phyloP scores from a whole-genome alignment of 352 stramenopile species.

The Phytophthora quininea region DNA sequence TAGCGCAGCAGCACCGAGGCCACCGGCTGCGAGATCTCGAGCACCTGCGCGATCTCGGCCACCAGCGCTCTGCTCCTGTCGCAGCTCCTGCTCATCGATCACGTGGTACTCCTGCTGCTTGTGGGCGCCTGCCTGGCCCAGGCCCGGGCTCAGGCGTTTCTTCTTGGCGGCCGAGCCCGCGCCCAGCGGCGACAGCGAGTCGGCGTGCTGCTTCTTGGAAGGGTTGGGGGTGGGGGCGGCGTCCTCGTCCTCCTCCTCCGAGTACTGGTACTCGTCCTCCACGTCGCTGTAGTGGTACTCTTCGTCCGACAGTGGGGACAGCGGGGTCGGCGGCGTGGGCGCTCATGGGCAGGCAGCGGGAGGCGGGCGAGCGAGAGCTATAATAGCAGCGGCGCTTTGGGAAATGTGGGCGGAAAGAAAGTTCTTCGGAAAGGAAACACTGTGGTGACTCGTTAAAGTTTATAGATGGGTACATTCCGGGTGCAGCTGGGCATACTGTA shows the following conservation, averaged over 20 bases:
- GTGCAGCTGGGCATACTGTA: neutral
- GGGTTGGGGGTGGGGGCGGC: slow-evolving; percentile 26
- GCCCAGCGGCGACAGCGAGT: slow-evolving; percentile 49
- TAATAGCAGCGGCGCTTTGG: too few relatives aligned
- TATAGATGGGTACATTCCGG: neutral
- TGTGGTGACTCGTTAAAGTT: neutral
- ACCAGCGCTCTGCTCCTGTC: slow-evolving; percentile 71
- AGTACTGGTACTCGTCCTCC: slow-evolving; percentile 76
- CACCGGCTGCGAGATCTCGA: slow-evolving; percentile 69
- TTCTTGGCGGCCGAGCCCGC: slow-evolving; percentile 66
- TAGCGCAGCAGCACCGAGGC: slow-evolving; percentile 82
- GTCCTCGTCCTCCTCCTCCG: slow-evolving; percentile 58
- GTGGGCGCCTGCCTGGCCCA: slow-evolving; percentile 37
- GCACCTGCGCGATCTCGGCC: slow-evolving; percentile 73
- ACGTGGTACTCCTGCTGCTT: slow-evolving; percentile 75
- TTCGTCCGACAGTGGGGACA: slow-evolving; percentile 72
- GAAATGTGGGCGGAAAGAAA: neutral
- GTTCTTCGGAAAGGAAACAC: neutral
- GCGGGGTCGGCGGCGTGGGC: slow-evolving; percentile 16
- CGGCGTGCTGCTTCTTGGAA: slow-evolving; percentile 41
- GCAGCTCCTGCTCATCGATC: slow-evolving; percentile 84
- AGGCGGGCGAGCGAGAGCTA: neutral
- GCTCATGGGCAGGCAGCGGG: slow-evolving; percentile 17
- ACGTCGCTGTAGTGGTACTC: slow-evolving; percentile 88
- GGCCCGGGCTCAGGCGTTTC: slow-evolving; percentile 59